Evolutionary conservation across 495 filamentous ascomycete species (phyloP), one percentile per base, ranked within the genome.

Genomic region (Durotheca rogersii): DNA sequence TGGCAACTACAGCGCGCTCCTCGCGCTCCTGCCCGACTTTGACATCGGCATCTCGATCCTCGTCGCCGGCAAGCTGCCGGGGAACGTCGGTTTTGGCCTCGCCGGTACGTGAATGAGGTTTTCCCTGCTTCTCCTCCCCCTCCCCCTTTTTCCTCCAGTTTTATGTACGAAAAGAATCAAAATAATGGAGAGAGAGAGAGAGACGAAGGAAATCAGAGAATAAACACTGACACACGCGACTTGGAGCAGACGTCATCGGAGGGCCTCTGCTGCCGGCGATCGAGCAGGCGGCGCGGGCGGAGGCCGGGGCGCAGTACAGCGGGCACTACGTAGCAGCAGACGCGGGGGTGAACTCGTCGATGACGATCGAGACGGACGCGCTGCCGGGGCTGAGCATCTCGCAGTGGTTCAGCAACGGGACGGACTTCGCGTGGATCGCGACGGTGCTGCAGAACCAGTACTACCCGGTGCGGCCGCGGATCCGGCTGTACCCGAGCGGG

Each of bases 21-120:
- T 83, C 11, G 73, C 68, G 0, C 62, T 84, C 6, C 64, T 74
- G 16, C 77, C 79, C 2, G 80, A 82, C 47, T 75, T 77, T 50
- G 70, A 73, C 43, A 68, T 80, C 20, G 80, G 79, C 31, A 76
- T 80, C 51, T 68, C 68, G 7, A 59, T 84, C 33, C 59, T 82
- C 1, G 57, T 69, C 9, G 79, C 78, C 9, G 79, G 79, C 9
- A 36, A 64, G 11, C 52, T 62, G 6, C 67, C 70, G 4, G 45
- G 52, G 4, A 68, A 67, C 9, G 48, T 62, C 4, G 62, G 53
- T 10, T 68, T 68, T 41, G 43, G 61, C 41, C 58, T 76, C 34
- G 61, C 67, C 32, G 61, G 61, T 62, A 62, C 2, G 45, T 14
- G n/a, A 45, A 27, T 27, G 23, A 4, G 23, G 9, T 19, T n/a